Percentiles rank a stretch among this genome's conserved stretches.
Evolutionary conservation across 106 monocot species (phyloP).

Genomic region (Phalaenopsis aphrodite): DNA sequence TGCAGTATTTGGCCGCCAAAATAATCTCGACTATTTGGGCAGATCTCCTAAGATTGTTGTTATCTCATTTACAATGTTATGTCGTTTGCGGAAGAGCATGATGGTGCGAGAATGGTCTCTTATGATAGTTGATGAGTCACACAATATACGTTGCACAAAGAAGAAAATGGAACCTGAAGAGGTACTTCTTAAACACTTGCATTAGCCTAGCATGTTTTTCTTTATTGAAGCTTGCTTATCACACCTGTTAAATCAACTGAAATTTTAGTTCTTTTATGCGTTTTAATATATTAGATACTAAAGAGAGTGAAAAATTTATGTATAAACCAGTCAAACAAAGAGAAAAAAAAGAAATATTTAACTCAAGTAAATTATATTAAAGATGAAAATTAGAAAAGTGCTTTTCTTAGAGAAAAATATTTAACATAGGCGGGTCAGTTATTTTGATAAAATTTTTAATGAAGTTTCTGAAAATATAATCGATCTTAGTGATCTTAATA

Average conservation of each 20-base stretch:
- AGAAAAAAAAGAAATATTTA: too few species aligned
- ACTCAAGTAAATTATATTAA: too few species aligned
- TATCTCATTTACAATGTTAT: conserved; percentile 83
- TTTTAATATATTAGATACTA: background rate
- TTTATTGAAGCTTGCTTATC: background rate
- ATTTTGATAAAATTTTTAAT: too few species aligned
- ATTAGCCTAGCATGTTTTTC: background rate
- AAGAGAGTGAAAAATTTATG: too few species aligned
- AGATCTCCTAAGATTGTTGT: conserved; percentile 70
- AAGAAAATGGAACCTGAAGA: conserved; percentile 69
- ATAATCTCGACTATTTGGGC: conserved; percentile 54
- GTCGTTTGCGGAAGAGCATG: conserved; percentile 70
- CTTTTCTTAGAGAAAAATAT: too few species aligned
- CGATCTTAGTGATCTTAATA: too few species aligned
- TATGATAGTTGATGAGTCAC: conserved; percentile 95
- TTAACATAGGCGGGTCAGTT: too few species aligned
- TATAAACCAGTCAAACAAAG: too few species aligned
- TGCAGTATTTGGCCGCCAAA: conserved; percentile 86
- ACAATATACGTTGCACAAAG: conserved; percentile 93
- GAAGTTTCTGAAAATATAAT: too few species aligned
- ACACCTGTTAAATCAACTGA: background rate
- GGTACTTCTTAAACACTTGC: conserved; percentile 31
- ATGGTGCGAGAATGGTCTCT: conserved; percentile 58
- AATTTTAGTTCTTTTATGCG: background rate
- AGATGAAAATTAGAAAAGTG: too few species aligned